These are phyloP conservation scores for Microbotryomycetes sp. DNA, from an alignment of 1,284 basidiomycete genomes.

Conservation along the genomic window DNA sequence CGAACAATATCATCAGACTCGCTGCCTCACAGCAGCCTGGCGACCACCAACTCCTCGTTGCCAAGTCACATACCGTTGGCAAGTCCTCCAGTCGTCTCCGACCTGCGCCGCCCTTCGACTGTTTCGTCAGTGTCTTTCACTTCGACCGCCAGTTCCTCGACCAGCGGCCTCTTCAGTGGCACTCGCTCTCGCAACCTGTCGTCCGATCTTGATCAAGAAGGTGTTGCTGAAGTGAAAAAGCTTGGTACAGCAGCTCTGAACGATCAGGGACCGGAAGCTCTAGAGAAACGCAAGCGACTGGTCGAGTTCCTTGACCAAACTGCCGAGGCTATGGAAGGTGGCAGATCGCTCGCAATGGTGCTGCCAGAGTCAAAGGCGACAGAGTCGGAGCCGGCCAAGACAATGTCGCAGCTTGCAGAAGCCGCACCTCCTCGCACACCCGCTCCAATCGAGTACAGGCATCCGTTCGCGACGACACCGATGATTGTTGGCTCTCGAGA, in stretches of 20 bases:
- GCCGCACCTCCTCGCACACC: background rate
- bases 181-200: background rate
- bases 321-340: constrained; percentile 33
- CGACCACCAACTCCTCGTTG: background rate
- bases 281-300: constrained; percentile 18
- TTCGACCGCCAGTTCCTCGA: background rate
- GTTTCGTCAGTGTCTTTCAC: constrained; percentile 11
- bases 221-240: background rate
- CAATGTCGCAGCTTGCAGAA: constrained; percentile 12
- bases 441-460: constrained; percentile 2
- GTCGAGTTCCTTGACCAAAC: constrained; percentile 27
- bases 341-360: constrained; percentile 31
- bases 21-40: background rate
- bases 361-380: constrained; percentile 18
- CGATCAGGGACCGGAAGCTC: background rate
- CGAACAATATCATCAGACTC: constrained; percentile 10
- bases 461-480: background rate
- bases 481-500: background rate
- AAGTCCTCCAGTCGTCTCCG: background rate
- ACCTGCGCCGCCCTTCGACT: constrained; percentile 1
- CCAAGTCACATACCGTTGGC: constrained; percentile 2
- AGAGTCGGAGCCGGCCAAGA: constrained; percentile 4
- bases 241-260: background rate
- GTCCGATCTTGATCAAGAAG: background rate
- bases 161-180: background rate